Conservation (phyloP, 352 stramenopile genomes). For the Phytophthora litchii region DNA sequence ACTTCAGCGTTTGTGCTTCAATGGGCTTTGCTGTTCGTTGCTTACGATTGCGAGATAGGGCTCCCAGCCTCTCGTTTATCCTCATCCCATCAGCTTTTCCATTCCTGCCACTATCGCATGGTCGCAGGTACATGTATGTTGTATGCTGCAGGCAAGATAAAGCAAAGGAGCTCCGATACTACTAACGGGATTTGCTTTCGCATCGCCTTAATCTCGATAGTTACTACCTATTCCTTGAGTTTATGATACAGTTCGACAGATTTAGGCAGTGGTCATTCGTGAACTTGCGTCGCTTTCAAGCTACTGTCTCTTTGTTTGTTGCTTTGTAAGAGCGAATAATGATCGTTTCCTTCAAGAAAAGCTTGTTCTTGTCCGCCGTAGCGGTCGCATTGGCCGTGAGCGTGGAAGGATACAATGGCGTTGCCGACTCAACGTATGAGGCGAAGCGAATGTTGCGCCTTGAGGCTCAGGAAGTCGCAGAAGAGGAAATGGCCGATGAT, state of each 20-base stretch:
- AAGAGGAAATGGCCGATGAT: conserved; percentile 33
- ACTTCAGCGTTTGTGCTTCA: neutral
- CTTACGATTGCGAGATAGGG: neutral
- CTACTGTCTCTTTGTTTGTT: conserved; percentile 7
- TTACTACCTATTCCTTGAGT: conserved; percentile 1
- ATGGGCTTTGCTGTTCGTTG: conserved; percentile 16
- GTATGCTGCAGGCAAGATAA: conserved; percentile 22
- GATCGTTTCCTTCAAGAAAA: conserved; percentile 36
- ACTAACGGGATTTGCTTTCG: conserved; percentile 15
- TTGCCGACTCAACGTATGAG: conserved; percentile 20
- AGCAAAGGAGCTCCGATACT: conserved; percentile 15
- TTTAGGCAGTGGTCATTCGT: conserved; percentile 22
- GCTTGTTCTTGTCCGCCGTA: conserved; percentile 31
- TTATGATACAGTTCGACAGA: conserved; percentile 4
- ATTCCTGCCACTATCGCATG: conserved; percentile 22
- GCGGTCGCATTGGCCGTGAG: conserved; percentile 25
- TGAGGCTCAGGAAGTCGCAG: conserved; percentile 16
- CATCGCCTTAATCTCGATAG: conserved; percentile 17
- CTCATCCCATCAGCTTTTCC: conserved; percentile 24
- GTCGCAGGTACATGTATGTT: conserved; percentile 17
- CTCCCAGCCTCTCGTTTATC: conserved; percentile 19
- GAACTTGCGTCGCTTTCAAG: conserved; percentile 29
- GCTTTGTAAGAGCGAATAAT: conserved; percentile 19
- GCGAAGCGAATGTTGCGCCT: conserved; percentile 31
- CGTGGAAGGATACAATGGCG: conserved; percentile 28